Evolutionary conservation across 78 protist species (phyloP), one percentile per base, ranked within the genome.

Genomic region (Abeoforma whisleri): DNA sequence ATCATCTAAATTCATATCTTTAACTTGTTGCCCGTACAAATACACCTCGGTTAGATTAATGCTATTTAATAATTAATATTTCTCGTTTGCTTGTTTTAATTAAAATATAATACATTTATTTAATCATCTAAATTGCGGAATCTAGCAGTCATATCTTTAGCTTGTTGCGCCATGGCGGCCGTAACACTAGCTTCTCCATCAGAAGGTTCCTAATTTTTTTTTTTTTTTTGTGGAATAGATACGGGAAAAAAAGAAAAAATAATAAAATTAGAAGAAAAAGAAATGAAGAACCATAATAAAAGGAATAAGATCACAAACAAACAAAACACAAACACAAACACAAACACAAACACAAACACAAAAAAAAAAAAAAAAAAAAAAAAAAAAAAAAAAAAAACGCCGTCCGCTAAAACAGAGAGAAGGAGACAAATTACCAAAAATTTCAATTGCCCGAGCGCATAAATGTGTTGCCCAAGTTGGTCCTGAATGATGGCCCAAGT

Each of bases 91-190:
- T 62, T 62, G 25, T n/a, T 62, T n/a, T 22, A 12, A 22, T 35
- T 22, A 12, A 22, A 35, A 23, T 23, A 73, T n/a, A 12, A 12
- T 73, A 73, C 33, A 35, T 16, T 12, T 23, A 76, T 68, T 30
- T 57, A 84, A 31, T 84, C 88, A 35, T 72, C 81, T 16, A 88
- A 88, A 71, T 40, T 33, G 34, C 91, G 82, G 87, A 88, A 88
- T 16, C 22, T 30, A 16, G 23, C 25, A 40, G 57, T 37, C 62
- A 88, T 34, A 36, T 37, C n/a, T 39, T 68, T 71, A 68, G 82
- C 22, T 23, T 84, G 87, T 62, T 75, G 1, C 30, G 1, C 35
- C 35, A 37, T 25, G 48, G 37, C 40, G 37, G 1, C 69, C 70
- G 1, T 39, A 39, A 82, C 40, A 31, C 2, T 1, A 39, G 39